Base-by-base conservation (phyloP, 306 rosid species). In the Casuarina cunninghamiana region DNA sequence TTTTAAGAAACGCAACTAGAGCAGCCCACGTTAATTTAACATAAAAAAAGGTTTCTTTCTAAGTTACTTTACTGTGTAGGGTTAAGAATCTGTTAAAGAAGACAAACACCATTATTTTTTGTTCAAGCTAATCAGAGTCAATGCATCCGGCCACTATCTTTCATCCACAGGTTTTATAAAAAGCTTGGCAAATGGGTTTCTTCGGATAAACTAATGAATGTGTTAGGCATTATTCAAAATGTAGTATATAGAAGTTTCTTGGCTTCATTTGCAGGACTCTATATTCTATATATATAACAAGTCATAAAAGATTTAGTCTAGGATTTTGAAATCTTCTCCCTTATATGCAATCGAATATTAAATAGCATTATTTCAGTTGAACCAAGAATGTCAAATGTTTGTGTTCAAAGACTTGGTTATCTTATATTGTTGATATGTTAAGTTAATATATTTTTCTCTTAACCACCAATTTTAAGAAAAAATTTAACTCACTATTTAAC, bases 241-340 rank as follows among this genome's bases (percentile, higher is more conserved):
- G 10, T 5, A 58, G 65, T 19, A 3, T 19, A 8, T 58, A 39
- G 65, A 58, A 58, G 65, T 58, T n/a, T 58, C 39, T 58, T 58
- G 39, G 35, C 35, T 58, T 58, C 15, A 26, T 58, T 26, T 58
- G 26, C 9, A 19, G 4, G 21, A 58, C 26, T 3, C 65, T 8
- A 26, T 58, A 21, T 32, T 76, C 71, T 53, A 7, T 69, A 19
- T 42, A 44, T 53, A 71, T 71, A 35, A 63, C 62, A 13, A 45
- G 74, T 72, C 78, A 53, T 54, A 66, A 71, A 72, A 55, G 70
- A 75, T 72, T 67, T 71, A 43, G 76, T 73, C 66, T 58, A 76
- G 49, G 79, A 72, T 83, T 72, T 43, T 83, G 81, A 71, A 44
- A 75, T 76, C 60, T 75, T 72, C n/a, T 72, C 44, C 16, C 21